Evolutionary conservation across 345 rosid species (phyloP).

Genomic region (Laguncularia racemosa): DNA sequence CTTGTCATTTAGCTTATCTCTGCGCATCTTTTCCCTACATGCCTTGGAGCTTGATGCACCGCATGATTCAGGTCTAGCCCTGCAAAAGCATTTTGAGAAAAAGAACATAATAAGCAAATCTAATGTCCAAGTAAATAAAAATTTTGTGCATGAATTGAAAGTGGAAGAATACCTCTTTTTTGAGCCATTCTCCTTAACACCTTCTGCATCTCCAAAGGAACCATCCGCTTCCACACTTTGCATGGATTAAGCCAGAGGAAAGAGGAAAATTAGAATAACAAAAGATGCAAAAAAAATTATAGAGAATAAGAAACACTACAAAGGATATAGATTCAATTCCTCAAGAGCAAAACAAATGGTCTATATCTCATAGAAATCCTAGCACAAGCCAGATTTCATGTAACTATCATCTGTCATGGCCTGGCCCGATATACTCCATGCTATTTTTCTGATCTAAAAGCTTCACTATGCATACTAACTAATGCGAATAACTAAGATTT

Average conservation of each 20-base stretch:
- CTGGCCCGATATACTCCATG: too few species aligned
- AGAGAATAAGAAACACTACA: neutral
- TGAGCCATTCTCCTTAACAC: constrained; percentile 59
- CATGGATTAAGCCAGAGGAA: constrained; percentile 6
- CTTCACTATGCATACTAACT: too few species aligned
- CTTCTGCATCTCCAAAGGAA: constrained; percentile 60
- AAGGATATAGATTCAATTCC: too few species aligned
- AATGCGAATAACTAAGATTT: too few species aligned
- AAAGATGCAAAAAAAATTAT: neutral
- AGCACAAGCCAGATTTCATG: too few species aligned
- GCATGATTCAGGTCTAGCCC: constrained; percentile 50
- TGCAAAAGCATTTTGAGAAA: constrained; percentile 14
- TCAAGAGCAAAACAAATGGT: too few species aligned
- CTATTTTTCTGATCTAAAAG: too few species aligned
- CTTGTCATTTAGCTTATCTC: constrained; percentile 96
- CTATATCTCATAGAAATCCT: too few species aligned
- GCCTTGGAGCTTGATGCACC: constrained; percentile 83
- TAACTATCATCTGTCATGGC: too few species aligned
- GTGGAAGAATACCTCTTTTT: constrained; percentile 56
- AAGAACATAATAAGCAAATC: neutral
- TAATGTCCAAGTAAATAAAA: neutral
- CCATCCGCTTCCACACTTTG: constrained; percentile 58
- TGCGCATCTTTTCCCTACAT: constrained; percentile 95
- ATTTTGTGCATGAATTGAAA: neutral
- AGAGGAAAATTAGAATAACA: neutral